Evolutionary conservation across 2,329 filamentous ascomycete species (phyloP).

Genomic region (Cladophialophora carrionii): DNA sequence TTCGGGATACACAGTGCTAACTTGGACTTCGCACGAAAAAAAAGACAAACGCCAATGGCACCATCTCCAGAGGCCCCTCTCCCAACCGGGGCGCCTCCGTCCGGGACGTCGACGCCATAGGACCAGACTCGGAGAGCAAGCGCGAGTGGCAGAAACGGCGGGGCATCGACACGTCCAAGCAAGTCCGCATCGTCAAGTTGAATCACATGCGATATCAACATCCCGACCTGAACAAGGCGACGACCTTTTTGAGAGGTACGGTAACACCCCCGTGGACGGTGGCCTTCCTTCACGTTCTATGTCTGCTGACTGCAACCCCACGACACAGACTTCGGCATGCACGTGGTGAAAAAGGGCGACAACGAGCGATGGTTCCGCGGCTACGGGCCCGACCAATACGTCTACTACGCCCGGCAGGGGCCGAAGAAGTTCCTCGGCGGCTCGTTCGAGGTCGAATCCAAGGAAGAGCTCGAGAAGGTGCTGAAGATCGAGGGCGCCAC

Average conservation of each 20-base stretch:
- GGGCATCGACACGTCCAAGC: constrained; percentile 49
- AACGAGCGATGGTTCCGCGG: constrained; percentile 49
- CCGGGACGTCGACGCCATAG: constrained; percentile 35
- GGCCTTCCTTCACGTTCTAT: no score
- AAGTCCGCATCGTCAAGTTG: constrained; percentile 54
- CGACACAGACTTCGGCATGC: constrained; percentile 50
- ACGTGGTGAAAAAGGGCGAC: constrained; percentile 45
- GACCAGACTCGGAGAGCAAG: constrained; percentile 29
- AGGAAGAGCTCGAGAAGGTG: constrained; percentile 49
- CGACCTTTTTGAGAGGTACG: constrained; percentile 47
- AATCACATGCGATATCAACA: constrained; percentile 61
- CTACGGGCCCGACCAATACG: constrained; percentile 51
- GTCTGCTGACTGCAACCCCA: no score
- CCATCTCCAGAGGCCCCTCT: constrained; percentile 35
- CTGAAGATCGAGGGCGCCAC: constrained; percentile 30
- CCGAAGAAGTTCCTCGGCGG: constrained; percentile 50
- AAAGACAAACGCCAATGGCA: constrained; percentile 26
- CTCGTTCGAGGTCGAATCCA: constrained; percentile 49
- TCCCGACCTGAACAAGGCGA: constrained; percentile 54
- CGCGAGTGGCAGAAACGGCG: constrained; percentile 36
- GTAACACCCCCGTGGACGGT: no score
- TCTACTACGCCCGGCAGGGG: constrained; percentile 50
- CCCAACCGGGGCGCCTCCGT: constrained; percentile 38
- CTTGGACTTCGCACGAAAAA: no score
- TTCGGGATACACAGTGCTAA: no score